Conservation (phyloP, 2,329 filamentous ascomycete genomes). For the Celoporthe dispersa region DNA sequence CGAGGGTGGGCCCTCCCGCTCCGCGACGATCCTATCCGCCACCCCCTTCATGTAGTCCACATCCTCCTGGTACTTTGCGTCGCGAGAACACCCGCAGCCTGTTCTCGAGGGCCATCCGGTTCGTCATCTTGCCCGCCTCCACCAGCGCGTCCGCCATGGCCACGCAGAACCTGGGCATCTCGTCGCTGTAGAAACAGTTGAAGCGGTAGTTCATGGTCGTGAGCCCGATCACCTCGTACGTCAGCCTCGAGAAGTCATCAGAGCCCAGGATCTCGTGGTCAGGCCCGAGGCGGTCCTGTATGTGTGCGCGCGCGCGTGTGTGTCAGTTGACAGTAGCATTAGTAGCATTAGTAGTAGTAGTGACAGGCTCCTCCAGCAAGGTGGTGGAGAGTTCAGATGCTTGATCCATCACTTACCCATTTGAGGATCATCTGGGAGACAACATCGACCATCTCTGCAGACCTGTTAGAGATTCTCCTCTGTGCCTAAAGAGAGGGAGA, state of each 20-base stretch:
- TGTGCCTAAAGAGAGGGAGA: neutral
- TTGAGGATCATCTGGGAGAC: slow-evolving; percentile 32
- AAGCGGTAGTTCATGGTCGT: slow-evolving; percentile 32
- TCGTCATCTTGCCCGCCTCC: slow-evolving; percentile 29
- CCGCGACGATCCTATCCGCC: slow-evolving; percentile 29
- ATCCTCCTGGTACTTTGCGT: slow-evolving; percentile 28
- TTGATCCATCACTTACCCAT: slow-evolving; percentile 21
- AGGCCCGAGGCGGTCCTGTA: slow-evolving; percentile 28
- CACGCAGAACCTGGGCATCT: slow-evolving; percentile 28
- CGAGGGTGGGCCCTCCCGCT: slow-evolving; percentile 29
- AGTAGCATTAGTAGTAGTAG: neutral
- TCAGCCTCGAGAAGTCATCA: slow-evolving; percentile 31
- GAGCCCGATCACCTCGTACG: slow-evolving; percentile 32
- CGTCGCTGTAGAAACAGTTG: slow-evolving; percentile 32
- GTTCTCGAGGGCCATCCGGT: slow-evolving; percentile 27
- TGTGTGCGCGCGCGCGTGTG: no score
- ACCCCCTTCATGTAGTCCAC: slow-evolving; percentile 29
- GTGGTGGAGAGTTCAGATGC: neutral
- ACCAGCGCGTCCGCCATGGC: slow-evolving; percentile 29
- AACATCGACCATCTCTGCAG: slow-evolving; percentile 30
- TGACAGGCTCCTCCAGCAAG: neutral
- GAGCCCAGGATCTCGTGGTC: slow-evolving; percentile 28
- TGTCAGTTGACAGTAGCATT: no score
- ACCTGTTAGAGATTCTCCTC: neutral
- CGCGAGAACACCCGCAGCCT: slow-evolving; percentile 25